phyloP scores from a whole-genome alignment of 306 rosid species.

The Medicago truncatula region MtrunA17r5.0-ANR NC_053049.1:30864001-30864500 shows the following conservation, averaged over 20 bases:
- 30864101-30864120: conserved; percentile 9
- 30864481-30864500: conserved; percentile 15
- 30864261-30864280: not conserved
- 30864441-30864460: not conserved
- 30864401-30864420: not conserved
- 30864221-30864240: no score
- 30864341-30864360: no score
- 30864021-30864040: conserved; percentile 31
- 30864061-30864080: conserved; percentile 6
- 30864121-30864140: not conserved
- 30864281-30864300: conserved; percentile 2
- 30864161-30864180: not conserved
- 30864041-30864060: conserved; percentile 30
- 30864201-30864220: conserved; percentile 15
- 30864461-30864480: not conserved
- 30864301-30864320: not conserved
- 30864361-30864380: not conserved
- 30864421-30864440: conserved; percentile 35
- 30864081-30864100: not conserved
- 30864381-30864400: not conserved
- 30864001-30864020: conserved; percentile 8
- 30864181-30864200: conserved; percentile 31
- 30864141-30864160: conserved; percentile 13
- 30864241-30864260: not conserved
- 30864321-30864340: no score